Base-by-base conservation (phyloP, 2,329 filamentous ascomycete genomes). In the Chaetomiaceae sp. region DNA sequence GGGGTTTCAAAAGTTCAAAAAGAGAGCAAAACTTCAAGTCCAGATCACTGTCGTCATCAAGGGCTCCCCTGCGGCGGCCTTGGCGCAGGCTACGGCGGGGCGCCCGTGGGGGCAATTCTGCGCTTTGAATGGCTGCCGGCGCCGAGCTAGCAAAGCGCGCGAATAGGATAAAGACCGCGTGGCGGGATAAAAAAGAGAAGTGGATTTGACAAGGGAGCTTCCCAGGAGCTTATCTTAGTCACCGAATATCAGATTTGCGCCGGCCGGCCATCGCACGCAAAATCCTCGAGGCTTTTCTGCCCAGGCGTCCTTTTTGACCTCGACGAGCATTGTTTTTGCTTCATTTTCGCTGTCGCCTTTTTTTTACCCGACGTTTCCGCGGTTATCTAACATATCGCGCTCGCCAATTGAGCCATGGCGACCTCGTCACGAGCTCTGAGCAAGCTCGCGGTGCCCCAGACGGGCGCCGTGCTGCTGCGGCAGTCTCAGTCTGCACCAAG, bases 351-450 rank as follows among this genome's bases (percentile, higher is more conserved):
- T 3, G 27, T 31, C 19, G 23, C 43, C 38, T 8, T 38, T 6
- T 34, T 39, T 37, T 31, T n/a, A n/a, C n/a, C n/a, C n/a, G n/a
- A n/a, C n/a, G n/a, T n/a, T n/a, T n/a, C n/a, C n/a, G n/a, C n/a
- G n/a, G n/a, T n/a, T n/a, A n/a, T n/a, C n/a, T n/a, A n/a, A n/a
- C n/a, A n/a, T n/a, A n/a, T 29, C 51, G 36, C 52, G 55, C 58
- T 51, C 55, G 19, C 23, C 44, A 39, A 54, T 47, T 54, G 42
- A 53, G 45, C 58, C 56, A 69, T 69, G 67, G 65, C 67, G 61
- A 64, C 68, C 45, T 61, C 68, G 43, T 61, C 67, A 45, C 62
- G 65, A 61, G 66, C 68, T 57, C 58, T 70, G 45, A 58, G 62
- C 55, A 66, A 65, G 60, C 63, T 69, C 56, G 63, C 66, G 53